Conservation (phyloP, 768 basidiomycete genomes). For the Lactarius hatsudake region DNA sequence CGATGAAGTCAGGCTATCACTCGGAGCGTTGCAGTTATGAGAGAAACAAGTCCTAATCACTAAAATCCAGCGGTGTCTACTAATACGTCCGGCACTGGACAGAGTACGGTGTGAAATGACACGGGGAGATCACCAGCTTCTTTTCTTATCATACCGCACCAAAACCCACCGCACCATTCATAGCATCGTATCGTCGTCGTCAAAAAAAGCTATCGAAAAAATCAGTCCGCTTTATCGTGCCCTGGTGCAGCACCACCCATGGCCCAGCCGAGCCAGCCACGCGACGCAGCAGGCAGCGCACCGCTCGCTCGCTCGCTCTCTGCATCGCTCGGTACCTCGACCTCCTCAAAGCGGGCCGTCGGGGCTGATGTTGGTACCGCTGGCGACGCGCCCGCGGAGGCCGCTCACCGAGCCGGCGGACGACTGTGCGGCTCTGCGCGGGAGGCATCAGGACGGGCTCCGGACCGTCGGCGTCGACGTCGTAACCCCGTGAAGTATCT, state of each 20-base stretch:
- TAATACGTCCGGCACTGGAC: background rate
- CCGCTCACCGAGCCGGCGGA: conserved; percentile 30
- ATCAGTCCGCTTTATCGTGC: conserved; percentile 18
- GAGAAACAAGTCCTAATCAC: background rate
- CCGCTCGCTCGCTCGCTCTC: conserved; percentile 47
- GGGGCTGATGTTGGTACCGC: conserved; percentile 14
- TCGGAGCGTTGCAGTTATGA: background rate
- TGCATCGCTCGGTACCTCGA: conserved; percentile 66
- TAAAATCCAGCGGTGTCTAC: background rate
- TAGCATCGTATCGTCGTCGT: background rate
- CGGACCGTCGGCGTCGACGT: conserved; percentile 12
- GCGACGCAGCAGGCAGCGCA: background rate
- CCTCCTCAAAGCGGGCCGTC: conserved; percentile 59
- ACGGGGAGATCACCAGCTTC: background rate
- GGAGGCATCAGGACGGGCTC: conserved; percentile 38
- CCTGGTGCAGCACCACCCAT: background rate
- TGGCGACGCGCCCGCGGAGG: conserved; percentile 21
- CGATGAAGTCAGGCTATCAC: background rate
- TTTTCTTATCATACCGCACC: background rate
- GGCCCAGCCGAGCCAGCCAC: conserved; percentile 27
- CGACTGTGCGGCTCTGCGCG: conserved; percentile 43
- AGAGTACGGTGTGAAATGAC: background rate
- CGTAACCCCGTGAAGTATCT: conserved; percentile 15
- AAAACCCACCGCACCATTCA: background rate
- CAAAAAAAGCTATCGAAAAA: background rate